These are phyloP conservation scores for Solanum hybrid DNA, from an alignment of 305 asterid genomes.

Conservation along the genomic window DNA sequence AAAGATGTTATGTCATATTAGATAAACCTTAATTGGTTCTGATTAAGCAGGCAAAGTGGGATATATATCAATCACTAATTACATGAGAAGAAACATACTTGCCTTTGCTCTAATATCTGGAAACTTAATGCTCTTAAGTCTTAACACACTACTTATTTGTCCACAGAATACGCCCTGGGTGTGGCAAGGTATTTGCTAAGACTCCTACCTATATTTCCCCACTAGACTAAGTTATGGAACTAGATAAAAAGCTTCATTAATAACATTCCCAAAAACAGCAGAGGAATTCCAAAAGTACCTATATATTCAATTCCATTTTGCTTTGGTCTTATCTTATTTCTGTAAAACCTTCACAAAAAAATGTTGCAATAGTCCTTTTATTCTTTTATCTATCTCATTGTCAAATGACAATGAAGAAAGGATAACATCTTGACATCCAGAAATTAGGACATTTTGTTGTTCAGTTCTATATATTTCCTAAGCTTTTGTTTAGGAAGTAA, in stretches of 20 bases:
- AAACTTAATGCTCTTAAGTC: neutral
- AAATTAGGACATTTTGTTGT: neutral
- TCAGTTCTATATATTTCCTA: neutral
- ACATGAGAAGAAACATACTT: neutral
- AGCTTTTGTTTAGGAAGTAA: neutral
- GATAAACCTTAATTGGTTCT: neutral
- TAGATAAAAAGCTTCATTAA: neutral
- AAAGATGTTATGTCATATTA: neutral
- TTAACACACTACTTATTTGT: neutral
- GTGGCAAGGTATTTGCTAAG: neutral
- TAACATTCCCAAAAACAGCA: neutral
- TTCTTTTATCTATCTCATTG: neutral
- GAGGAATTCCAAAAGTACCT: neutral
- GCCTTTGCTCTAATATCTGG: neutral
- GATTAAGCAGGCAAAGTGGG: neutral
- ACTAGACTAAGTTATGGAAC: neutral
- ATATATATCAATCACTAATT: neutral
- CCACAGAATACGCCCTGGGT: neutral
- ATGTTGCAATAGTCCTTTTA: neutral
- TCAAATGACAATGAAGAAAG: neutral
- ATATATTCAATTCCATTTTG: neutral
- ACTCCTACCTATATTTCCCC: neutral
- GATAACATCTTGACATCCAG: neutral
- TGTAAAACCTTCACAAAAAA: neutral
- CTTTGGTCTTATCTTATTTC: neutral